Evolutionary conservation across 208 protist genomes (phyloP), one percentile per base, ranked within the genome.

Genomic region (Trypanosoma rangeli): DNA sequence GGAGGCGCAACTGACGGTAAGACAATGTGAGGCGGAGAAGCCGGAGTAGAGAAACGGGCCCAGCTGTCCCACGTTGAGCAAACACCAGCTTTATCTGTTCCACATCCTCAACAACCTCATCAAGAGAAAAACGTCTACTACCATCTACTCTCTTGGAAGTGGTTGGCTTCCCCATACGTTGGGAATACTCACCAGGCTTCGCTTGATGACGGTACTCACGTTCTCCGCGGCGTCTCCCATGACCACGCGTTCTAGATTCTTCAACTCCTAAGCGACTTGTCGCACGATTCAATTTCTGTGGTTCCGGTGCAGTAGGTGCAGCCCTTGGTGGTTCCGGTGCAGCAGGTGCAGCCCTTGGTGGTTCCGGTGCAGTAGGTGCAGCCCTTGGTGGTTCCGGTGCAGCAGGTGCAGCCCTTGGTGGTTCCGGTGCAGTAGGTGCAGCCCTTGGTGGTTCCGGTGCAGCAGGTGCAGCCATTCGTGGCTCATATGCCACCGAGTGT

Each of bases 341-440:
- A 18, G 57, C 52, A 44, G 65, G 65, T 58, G 55, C 46, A 7
- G 62, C 58, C 16, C 53, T 35, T 16, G 68, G 59, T 42, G 29
- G 56, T 29, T 56, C 59, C 7, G 60, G 58, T 50, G 66, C 66
- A 33, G 22, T 37, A 37, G 66, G 66, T 64, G 56, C 66, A 20
- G 66, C 39, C 42, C 42, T 61, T 24, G 66, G 66, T 46, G 66
- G 57, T 24, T 52, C 53, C 18, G 66, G 58, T 48, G 72, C 44
- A 35, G 49, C 52, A 29, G 70, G 63, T 55, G 76, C 61, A 9
- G 70, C 56, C 57, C 39, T 65, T 22, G 76, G 64, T 62, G 67
- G 37, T 13, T 73, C 68, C 5, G 76, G 69, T 73, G 73, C 59
- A 48, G 55, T 58, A 42, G 75, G 75, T 62, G 42, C 55, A 37